These are phyloP conservation scores for Eimeria brunetti DNA, from an alignment of 169 alveolate genomes.

Conservation along the genomic window DNA sequence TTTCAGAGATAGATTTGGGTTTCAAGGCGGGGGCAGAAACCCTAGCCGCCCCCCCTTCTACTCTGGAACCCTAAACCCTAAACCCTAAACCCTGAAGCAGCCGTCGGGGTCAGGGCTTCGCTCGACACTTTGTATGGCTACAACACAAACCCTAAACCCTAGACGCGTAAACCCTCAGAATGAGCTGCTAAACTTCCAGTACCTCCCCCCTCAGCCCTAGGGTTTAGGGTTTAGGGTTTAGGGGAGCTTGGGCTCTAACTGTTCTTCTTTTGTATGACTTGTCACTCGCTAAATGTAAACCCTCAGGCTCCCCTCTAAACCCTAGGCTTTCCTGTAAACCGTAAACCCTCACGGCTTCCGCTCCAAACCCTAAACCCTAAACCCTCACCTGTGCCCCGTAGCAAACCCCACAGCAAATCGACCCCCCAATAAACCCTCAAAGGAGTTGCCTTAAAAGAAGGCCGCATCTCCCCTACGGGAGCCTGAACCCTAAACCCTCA, in stretches of 20 bases:
- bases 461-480: too few relatives aligned
- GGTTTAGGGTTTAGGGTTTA: constrained; percentile 12
- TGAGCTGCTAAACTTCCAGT: neutral
- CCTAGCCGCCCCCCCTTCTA: neutral
- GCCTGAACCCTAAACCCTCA: neutral
- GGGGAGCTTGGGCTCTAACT: neutral
- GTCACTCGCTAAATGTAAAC: too few relatives aligned
- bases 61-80: constrained; percentile 17
- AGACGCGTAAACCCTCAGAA: neutral
- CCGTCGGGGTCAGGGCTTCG: too few relatives aligned
- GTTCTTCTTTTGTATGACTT: neutral
- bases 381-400: neutral
- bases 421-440: too few relatives aligned
- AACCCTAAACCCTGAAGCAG: neutral
- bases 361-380: constrained; percentile 21
- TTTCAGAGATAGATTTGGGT: neutral
- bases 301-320: neutral
- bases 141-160: too few relatives aligned
- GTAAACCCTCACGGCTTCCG: too few relatives aligned
- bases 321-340: too few relatives aligned
- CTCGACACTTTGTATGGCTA: too few relatives aligned
- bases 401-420: neutral
- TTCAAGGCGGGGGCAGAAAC: neutral
- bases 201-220: neutral
- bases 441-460: too few relatives aligned